Evolutionary conservation across 805 yeast species (phyloP).

Genomic region (Tetrapisispora iriomotensis): DNA sequence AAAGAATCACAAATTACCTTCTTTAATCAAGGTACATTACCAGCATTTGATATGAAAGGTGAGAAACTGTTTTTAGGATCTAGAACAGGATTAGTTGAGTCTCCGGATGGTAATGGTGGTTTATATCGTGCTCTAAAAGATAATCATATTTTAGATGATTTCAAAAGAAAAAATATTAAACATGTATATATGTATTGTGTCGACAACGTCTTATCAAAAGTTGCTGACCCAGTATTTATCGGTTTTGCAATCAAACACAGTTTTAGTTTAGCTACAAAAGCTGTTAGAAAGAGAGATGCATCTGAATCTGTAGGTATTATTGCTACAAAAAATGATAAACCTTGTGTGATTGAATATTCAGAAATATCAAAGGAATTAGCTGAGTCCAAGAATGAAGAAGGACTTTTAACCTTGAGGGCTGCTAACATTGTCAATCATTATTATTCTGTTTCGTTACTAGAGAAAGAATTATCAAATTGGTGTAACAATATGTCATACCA

Average conservation of each 20-base stretch:
- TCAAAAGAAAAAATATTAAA: constrained; percentile 56
- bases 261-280: constrained; percentile 81
- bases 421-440: constrained; percentile 97
- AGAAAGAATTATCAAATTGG: constrained; percentile 57
- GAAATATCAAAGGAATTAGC: constrained; percentile 75
- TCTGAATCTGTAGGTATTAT: constrained; percentile 86
- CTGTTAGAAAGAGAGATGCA: constrained; percentile 85
- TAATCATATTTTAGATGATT: constrained; percentile 58
- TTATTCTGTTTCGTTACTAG: constrained; percentile 71
- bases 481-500: constrained; percentile 76
- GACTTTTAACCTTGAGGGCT: constrained; percentile 68
- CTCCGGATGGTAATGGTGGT: constrained; percentile 99
- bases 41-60: constrained; percentile 73
- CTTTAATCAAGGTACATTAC: constrained; percentile 92
- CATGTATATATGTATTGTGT: constrained; percentile 97
- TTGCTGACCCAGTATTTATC: constrained; percentile 79
- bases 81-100: constrained; percentile 50
- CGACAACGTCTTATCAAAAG: constrained; percentile 82
- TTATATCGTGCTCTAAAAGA: constrained; percentile 71
- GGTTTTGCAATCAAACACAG: constrained; percentile 69
- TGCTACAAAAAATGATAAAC: constrained; percentile 55
- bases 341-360: constrained; percentile 91
- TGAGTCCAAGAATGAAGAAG: constrained; percentile 48
- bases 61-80: constrained; percentile 54
- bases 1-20: constrained; percentile 49